These are phyloP conservation scores for Trametes maxima DNA, from an alignment of 768 basidiomycete genomes.

Conservation along the genomic window DNA sequence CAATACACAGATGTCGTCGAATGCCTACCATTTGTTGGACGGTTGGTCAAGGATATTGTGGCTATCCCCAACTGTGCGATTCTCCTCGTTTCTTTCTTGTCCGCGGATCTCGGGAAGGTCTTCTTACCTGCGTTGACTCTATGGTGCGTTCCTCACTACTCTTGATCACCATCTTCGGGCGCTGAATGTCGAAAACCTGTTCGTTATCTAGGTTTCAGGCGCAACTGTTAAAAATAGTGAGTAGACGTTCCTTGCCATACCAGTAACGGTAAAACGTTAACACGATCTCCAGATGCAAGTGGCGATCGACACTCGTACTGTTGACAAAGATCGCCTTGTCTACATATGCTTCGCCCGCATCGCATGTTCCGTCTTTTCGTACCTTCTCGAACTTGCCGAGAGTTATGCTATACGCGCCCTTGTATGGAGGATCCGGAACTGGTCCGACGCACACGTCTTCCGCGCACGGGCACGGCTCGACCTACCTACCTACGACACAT, in stretches of 20 bases:
- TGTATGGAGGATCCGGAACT: constrained; percentile 57
- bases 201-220: no score
- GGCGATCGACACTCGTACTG: constrained; percentile 62
- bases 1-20: not conserved
- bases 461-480: constrained; percentile 70
- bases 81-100: not conserved
- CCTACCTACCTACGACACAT: constrained; percentile 72
- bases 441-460: constrained; percentile 66
- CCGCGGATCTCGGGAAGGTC: not conserved
- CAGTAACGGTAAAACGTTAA: no score
- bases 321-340: constrained; percentile 58
- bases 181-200: no score
- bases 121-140: not conserved
- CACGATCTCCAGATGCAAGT: constrained; percentile 53
- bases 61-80: not conserved
- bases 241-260: no score
- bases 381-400: constrained; percentile 46
- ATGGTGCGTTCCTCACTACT: not conserved
- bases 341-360: constrained; percentile 57
- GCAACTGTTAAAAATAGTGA: no score
- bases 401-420: constrained; percentile 40
- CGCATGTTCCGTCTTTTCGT: constrained; percentile 48
- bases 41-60: not conserved
- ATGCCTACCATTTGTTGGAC: not conserved
- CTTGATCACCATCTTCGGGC: no score